Base-by-base conservation (phyloP, 2,329 filamentous ascomycete genomes). In the Trichoderma polysporum region DNA sequence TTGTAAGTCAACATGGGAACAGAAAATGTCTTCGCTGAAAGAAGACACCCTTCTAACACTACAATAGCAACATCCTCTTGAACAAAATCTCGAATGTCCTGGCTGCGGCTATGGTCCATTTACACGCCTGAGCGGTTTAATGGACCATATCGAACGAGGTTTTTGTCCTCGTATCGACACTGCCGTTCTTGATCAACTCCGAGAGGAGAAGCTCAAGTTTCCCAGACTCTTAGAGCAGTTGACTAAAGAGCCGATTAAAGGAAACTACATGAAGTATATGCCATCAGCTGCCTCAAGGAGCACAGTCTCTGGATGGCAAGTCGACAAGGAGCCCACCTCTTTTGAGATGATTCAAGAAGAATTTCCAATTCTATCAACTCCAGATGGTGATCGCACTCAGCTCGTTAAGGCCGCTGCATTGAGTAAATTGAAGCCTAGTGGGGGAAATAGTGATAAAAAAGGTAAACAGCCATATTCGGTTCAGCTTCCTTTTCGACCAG, bases 101-200 rank as follows among this genome's bases (percentile, higher is more conserved):
- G 84, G 80, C 29, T 87, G 85, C 67, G 59, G 71, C 0, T 67
- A 71, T 0, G 75, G 70, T 2, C 73, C 73, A 0, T 85, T 84
- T 65, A 54, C 35, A 0, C 75, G 77, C 1, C 74, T 81, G 0
- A 75, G 77, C 0, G 69, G 59, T 0, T 77, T 85, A 39, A 78
- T 86, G 61, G 41, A 67, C 0, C 85, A 87, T 58, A 76, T 86
- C 3, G 83, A 86, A 72, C 69, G 69, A 2, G 71, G 76, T 27
- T 63, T 77, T 1, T 87, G 85, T 68, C 31, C 66, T 1, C 60
- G 41, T 0, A 78, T 86, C 66, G 73, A 70, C 29, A 72, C 72
- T 2, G 66, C 68, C 0, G 69, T 76, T 1, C 68, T 84, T 13
- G 74, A 77, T 9, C 67, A 72, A 8, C 69, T 75, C 19, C 78